Evolutionary conservation across 2,329 filamentous ascomycete species (phyloP).

Genomic region (Venturiaceae sp.): DNA sequence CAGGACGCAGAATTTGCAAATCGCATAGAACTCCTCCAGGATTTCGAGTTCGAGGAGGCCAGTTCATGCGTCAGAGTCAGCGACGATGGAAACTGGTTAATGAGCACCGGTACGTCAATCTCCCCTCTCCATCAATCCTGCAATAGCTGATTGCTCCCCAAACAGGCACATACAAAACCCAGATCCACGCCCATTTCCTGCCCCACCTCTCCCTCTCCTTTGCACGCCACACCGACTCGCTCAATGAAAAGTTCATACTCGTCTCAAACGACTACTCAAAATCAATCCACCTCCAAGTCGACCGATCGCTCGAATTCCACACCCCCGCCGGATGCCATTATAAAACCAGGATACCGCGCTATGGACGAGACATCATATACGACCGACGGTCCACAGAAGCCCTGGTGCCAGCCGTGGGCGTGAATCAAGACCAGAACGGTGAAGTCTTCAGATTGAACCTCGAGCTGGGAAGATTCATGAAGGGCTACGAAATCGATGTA

Average conservation of each 20-base stretch:
- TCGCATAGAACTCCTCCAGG: slow-evolving; percentile 87
- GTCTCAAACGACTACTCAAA: slow-evolving; percentile 90
- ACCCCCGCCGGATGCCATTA: slow-evolving; percentile 83
- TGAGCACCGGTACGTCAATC: slow-evolving; percentile 63
- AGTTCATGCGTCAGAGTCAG: slow-evolving; percentile 83
- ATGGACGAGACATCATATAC: slow-evolving; percentile 83
- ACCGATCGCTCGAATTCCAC: slow-evolving; percentile 88
- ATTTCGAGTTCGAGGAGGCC: slow-evolving; percentile 96
- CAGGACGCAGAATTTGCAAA: slow-evolving; percentile 88
- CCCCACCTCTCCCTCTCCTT: slow-evolving; percentile 91
- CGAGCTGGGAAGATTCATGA: slow-evolving; percentile 88
- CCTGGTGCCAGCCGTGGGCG: slow-evolving; percentile 75
- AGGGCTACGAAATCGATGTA: slow-evolving; percentile 83
- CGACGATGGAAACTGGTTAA: slow-evolving; percentile 94
- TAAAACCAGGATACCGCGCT: slow-evolving; percentile 78
- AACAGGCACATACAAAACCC: slow-evolving; percentile 58
- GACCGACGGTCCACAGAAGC: slow-evolving; percentile 75
- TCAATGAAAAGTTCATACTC: slow-evolving; percentile 86
- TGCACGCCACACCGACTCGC: slow-evolving; percentile 78
- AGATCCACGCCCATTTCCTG: slow-evolving; percentile 93
- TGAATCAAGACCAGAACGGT: slow-evolving; percentile 75
- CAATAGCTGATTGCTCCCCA: slow-evolving; percentile 6
- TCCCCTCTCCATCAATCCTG: background rate
- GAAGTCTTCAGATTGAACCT: slow-evolving; percentile 91
- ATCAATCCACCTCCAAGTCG: slow-evolving; percentile 84